Evolutionary conservation across 345 rosid species (phyloP), one percentile per base, ranked within the genome.

Genomic region (Adansonia digitata): DNA sequence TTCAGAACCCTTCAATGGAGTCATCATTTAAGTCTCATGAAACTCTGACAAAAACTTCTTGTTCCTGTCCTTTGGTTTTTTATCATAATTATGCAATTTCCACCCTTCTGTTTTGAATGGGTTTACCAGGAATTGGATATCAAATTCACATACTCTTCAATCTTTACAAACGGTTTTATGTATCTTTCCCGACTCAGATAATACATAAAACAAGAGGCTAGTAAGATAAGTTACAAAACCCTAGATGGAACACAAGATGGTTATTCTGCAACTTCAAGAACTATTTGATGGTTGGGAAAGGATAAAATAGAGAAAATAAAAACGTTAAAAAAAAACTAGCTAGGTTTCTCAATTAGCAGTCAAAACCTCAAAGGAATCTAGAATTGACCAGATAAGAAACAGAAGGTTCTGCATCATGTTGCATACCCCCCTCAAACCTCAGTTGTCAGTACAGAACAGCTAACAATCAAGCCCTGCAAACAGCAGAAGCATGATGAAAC

Each of bases 1-100:
- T 51, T 66, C n/a, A 24, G 48, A 29, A 18, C 43, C 37, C n/a
- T 52, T 59, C 74, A 39, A 53, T 42, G 65, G 64, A 56, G 22
- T 17, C 37, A 75, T 75, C 73, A 75, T 75, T 64, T 35, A 5
- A 57, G 79, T 39, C 79, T 70, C 79, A 39, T 64, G 56, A 34
- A 39, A 51, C 34, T 48, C 74, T 48, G 65, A 65, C 57, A 80
- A 17, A 39, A 56, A 60, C 71, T 56, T 34, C 51, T 31, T 31
- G 24, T 57, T 60, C 26, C 45, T 61, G 55, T 20, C 57, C 57
- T 34, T 20, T 8, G 12, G 22, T 14, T 45, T n/a, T 20, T 7
- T 45, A 43, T 52, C 27, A 35, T 63, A 12, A 24, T 15, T 26
- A 7, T 43, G 20, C 71, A 26, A 29, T 24, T 35, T 9, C 31